Evolutionary conservation across 1,139 yeast genomes (phyloP).

Genomic region (Saccharomyces hybrid): DNA sequence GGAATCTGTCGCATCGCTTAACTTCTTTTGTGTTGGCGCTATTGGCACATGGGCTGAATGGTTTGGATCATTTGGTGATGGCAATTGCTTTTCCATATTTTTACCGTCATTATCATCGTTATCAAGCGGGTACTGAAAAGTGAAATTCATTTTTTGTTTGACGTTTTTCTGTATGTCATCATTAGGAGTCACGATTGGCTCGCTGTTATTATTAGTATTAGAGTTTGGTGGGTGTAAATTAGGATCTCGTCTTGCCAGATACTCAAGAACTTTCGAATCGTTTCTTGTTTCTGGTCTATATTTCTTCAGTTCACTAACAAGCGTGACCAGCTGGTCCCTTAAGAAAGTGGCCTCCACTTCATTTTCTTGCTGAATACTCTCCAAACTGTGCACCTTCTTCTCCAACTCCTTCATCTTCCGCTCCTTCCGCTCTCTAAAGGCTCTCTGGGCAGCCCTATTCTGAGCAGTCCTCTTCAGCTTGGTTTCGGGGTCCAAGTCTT

Average conservation of each 20-base stretch:
- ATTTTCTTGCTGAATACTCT: slow-evolving; percentile 59
- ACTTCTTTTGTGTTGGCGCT: not conserved
- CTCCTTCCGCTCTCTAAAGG: slow-evolving; percentile 91
- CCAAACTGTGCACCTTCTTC: slow-evolving; percentile 63
- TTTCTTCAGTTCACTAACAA: slow-evolving; percentile 63
- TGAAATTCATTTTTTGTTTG: not conserved
- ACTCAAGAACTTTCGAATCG: slow-evolving; percentile 23
- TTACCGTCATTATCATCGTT: not conserved
- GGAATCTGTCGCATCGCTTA: slow-evolving; percentile 1
- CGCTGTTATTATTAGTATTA: not conserved
- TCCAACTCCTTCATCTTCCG: slow-evolving; percentile 80
- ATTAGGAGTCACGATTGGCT: not conserved
- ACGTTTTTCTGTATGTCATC: not conserved
- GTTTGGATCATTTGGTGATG: not conserved
- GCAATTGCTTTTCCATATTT: not conserved
- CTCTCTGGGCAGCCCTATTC: slow-evolving; percentile 95
- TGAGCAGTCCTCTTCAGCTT: slow-evolving; percentile 85
- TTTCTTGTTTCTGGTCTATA: slow-evolving; percentile 39
- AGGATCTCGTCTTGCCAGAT: slow-evolving; percentile 20
- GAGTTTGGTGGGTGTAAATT: not conserved
- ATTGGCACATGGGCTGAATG: not conserved
- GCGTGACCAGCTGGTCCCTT: slow-evolving; percentile 67
- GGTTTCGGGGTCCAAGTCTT: slow-evolving; percentile 59
- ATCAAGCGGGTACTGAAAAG: not conserved
- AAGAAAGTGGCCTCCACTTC: slow-evolving; percentile 68